These are phyloP conservation scores for Trichoderma atrobrunneum DNA, from an alignment of 2,329 filamentous ascomycete genomes.

Conservation along the genomic window DNA sequence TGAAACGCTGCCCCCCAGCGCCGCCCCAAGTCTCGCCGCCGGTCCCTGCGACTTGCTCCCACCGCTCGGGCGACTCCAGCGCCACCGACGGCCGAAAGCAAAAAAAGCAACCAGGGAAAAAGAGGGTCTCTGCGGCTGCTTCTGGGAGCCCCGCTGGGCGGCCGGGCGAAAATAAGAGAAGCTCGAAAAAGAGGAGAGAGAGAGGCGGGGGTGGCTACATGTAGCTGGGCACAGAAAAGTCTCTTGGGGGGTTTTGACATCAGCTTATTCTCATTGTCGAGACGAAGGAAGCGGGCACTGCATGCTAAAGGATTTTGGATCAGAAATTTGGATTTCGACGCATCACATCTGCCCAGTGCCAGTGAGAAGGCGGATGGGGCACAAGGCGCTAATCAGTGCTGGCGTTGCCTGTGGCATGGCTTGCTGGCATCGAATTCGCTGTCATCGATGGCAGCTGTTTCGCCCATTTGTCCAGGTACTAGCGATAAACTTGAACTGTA, in stretches of 20 bases:
- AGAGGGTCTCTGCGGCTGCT: not conserved
- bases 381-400: not conserved
- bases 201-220: not conserved
- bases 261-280: not conserved
- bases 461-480: not conserved
- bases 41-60: conserved; percentile 1
- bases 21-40: not conserved
- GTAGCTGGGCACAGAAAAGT: not conserved
- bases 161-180: not conserved
- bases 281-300: not conserved
- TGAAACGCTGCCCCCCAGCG: not conserved
- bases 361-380: not conserved
- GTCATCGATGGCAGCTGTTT: not conserved
- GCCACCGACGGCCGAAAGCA: conserved; percentile 2
- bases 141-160: not conserved
- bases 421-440: not conserved
- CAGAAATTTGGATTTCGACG: not conserved
- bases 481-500: not conserved
- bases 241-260: not conserved
- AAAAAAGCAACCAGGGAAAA: not conserved
- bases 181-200: not conserved
- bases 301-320: not conserved
- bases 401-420: not conserved
- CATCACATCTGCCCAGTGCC: not conserved
- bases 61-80: not conserved